A percentile compares a stretch with the other conserved stretches of the same genome.
Conservation (phyloP, 2,329 filamentous ascomycete genomes). For the Trichoderma sp. region DNA sequence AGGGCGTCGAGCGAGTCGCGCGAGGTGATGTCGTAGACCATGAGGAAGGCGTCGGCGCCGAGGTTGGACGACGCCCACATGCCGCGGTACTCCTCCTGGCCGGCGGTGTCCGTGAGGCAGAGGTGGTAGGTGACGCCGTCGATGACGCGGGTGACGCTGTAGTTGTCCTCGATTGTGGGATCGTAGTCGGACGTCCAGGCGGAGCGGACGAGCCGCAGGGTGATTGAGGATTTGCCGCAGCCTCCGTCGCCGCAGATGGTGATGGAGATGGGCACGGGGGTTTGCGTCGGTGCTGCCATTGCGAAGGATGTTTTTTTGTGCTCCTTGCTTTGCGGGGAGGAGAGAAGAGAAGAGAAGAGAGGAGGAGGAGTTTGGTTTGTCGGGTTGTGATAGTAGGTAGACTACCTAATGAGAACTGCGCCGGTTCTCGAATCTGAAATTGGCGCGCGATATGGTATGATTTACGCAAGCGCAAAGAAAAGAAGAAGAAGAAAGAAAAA, state of each 20-base stretch:
- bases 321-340: slow-evolving; percentile 3
- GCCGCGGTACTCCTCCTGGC: slow-evolving; percentile 85
- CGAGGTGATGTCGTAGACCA: slow-evolving; percentile 85
- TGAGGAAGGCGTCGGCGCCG: slow-evolving; percentile 74
- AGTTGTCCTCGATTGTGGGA: slow-evolving; percentile 79
- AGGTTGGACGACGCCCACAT: slow-evolving; percentile 82
- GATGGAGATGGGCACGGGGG: slow-evolving; percentile 62
- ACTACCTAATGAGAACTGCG: background rate
- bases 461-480: slow-evolving; percentile 18
- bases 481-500: slow-evolving; percentile 34
- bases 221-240: slow-evolving; percentile 82
- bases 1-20: slow-evolving; percentile 65
- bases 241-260: slow-evolving; percentile 86
- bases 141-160: slow-evolving; percentile 75
- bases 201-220: slow-evolving; percentile 74
- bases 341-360: background rate
- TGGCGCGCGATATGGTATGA: background rate
- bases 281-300: slow-evolving; percentile 14
- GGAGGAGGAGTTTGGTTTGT: background rate
- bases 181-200: slow-evolving; percentile 84
- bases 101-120: slow-evolving; percentile 76
- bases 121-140: slow-evolving; percentile 80
- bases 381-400: background rate
- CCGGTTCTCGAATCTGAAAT: background rate
- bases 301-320: background rate